A percentile compares a stretch with the other conserved stretches of the same genome.
phyloP scores from a whole-genome alignment of 2,329 filamentous ascomycete species.

The Arthroderma uncinatum region DNA sequence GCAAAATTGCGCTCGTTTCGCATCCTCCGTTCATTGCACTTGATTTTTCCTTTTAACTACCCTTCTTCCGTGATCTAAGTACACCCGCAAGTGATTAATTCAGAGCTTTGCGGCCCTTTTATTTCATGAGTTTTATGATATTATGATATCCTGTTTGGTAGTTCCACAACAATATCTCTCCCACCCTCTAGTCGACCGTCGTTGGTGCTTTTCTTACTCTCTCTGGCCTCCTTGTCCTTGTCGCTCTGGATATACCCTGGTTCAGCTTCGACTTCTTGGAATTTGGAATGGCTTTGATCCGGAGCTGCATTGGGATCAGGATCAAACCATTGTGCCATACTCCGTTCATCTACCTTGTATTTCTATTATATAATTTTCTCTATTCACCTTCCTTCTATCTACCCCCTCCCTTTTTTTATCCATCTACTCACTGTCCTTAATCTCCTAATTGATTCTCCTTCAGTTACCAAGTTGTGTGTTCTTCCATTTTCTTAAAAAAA shows the following conservation, averaged over 20 bases:
- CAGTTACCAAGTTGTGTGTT: neutral
- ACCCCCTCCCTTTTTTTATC: neutral
- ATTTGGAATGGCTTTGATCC: neutral
- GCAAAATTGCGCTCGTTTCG: neutral
- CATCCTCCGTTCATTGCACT: neutral
- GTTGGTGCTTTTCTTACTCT: conserved; percentile 2
- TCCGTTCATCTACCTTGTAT: neutral
- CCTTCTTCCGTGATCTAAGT: neutral
- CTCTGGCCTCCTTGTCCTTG: conserved; percentile 9
- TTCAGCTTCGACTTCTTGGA: neutral
- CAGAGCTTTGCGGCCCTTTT: neutral
- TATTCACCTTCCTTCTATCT: neutral
- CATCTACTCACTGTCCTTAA: conserved; percentile 4
- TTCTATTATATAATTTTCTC: neutral
- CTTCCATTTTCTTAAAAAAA: neutral
- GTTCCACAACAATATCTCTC: neutral
- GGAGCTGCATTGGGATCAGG: neutral
- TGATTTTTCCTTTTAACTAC: neutral
- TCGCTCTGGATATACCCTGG: conserved; percentile 2
- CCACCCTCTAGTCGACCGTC: neutral
- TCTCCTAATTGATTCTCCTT: conserved; percentile 1
- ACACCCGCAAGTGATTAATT: neutral
- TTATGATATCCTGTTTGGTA: conserved; percentile 16
- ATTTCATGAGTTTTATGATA: conserved; percentile 14
- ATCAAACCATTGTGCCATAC: neutral